Conservation (phyloP, 495 filamentous ascomycete genomes). For the Aspergillus funiculosus region DNA sequence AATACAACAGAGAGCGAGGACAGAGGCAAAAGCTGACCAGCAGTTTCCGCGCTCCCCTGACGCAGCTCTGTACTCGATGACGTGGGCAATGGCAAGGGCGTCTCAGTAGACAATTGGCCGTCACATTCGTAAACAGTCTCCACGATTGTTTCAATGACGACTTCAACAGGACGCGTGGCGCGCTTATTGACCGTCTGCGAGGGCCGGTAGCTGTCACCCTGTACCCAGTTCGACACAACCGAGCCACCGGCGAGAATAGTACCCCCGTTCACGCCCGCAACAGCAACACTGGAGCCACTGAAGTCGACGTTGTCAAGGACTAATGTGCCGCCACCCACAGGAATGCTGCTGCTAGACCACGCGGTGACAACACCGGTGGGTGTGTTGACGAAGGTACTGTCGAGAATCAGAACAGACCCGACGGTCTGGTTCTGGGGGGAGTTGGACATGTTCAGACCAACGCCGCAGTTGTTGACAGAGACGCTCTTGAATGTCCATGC, state of each 20-base stretch:
- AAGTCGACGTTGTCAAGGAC: conserved; percentile 87
- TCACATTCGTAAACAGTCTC: conserved; percentile 14
- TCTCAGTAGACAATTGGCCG: not conserved
- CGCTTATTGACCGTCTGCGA: conserved; percentile 27
- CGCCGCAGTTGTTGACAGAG: conserved; percentile 69
- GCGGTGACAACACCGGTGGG: conserved; percentile 68
- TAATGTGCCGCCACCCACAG: conserved; percentile 67
- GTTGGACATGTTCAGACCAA: conserved; percentile 79
- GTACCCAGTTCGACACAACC: conserved; percentile 64
- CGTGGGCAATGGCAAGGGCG: not conserved
- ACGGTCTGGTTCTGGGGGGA: conserved; percentile 59
- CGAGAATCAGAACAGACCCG: conserved; percentile 74
- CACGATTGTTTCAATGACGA: conserved; percentile 27
- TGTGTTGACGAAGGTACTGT: conserved; percentile 70
- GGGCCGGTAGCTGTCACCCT: conserved; percentile 64
- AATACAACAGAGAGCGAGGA: not conserved
- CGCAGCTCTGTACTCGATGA: not conserved
- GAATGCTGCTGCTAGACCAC: conserved; percentile 53
- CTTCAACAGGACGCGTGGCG: conserved; percentile 15
- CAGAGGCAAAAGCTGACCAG: conserved; percentile 2
- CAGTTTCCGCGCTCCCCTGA: conserved; percentile 1
- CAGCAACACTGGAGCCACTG: conserved; percentile 47
- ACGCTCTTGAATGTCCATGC: conserved; percentile 81
- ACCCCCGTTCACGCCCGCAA: conserved; percentile 46
- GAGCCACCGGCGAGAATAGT: conserved; percentile 66